Percentiles rank a stretch among this genome's conserved stretches.
Conservation (phyloP, 208 protist species). For the Dictyostelium gargantuum region DNA sequence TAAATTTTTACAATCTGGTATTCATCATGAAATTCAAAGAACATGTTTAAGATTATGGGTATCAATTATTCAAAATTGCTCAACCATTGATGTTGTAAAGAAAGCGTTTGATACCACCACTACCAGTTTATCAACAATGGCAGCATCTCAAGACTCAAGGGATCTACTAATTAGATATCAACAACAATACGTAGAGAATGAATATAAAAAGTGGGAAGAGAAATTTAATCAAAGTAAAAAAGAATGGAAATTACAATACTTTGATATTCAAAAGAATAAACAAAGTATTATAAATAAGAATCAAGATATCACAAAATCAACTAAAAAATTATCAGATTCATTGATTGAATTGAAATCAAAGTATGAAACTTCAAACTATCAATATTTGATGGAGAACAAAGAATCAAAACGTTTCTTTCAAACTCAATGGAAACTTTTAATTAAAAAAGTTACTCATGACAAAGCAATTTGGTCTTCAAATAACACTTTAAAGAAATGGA, state of each 20-base stretch:
- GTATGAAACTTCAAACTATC: background rate
- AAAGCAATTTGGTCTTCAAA: constrained; percentile 17
- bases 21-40: background rate
- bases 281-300: constrained; percentile 7
- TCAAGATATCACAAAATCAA: constrained; percentile 16
- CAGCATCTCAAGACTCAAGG: background rate
- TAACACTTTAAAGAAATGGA: constrained; percentile 1
- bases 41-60: background rate
- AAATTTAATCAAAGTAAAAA: background rate
- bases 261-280: constrained; percentile 53
- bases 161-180: background rate
- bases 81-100: background rate
- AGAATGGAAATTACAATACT: constrained; percentile 51
- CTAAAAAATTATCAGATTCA: constrained; percentile 27
- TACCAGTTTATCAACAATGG: background rate
- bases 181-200: background rate
- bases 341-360: background rate
- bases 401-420: constrained; percentile 40
- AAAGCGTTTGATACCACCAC: background rate
- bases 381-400: background rate
- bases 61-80: background rate
- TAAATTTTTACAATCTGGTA: background rate
- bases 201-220: constrained; percentile 61
- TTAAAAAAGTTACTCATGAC: constrained; percentile 46
- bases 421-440: constrained; percentile 38